Evolutionary conservation across 2,329 filamentous ascomycete genomes (phyloP).

Genomic region (Epichloe aotearoae): DNA sequence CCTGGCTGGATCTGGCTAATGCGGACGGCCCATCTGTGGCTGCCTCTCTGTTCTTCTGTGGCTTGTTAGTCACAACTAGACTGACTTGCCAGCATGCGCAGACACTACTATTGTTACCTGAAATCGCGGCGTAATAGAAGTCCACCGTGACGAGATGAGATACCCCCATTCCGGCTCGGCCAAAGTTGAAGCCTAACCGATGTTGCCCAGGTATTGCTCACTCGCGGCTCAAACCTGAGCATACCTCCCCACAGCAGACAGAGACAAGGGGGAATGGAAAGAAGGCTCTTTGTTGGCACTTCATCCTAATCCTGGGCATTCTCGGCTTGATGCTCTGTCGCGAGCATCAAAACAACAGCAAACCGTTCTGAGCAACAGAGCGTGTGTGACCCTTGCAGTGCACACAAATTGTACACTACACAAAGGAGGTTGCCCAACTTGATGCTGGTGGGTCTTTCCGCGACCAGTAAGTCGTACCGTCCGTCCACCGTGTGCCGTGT

Average conservation of each 20-base stretch:
- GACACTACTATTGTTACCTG: too few species aligned
- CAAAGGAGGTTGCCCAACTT: neutral
- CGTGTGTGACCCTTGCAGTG: neutral
- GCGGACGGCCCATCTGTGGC: neutral
- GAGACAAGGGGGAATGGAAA: neutral
- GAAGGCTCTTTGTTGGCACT: neutral
- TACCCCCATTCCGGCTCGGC: neutral
- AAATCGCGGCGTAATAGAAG: too few species aligned
- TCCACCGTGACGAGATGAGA: neutral
- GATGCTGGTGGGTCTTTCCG: neutral
- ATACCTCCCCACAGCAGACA: neutral
- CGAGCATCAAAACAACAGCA: neutral
- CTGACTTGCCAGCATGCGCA: neutral
- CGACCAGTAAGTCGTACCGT: neutral
- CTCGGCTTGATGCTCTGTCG: neutral
- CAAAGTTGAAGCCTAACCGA: neutral
- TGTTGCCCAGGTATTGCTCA: neutral
- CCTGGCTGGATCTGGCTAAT: neutral
- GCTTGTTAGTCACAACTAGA: neutral
- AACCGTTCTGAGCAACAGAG: neutral
- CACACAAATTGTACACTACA: neutral
- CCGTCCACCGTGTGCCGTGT: neutral
- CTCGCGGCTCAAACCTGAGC: too few species aligned
- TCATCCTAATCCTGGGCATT: neutral
- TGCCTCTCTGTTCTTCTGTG: neutral